phyloP scores from a whole-genome alignment of 169 alveolate species.

The Theileria parva region DNA sequence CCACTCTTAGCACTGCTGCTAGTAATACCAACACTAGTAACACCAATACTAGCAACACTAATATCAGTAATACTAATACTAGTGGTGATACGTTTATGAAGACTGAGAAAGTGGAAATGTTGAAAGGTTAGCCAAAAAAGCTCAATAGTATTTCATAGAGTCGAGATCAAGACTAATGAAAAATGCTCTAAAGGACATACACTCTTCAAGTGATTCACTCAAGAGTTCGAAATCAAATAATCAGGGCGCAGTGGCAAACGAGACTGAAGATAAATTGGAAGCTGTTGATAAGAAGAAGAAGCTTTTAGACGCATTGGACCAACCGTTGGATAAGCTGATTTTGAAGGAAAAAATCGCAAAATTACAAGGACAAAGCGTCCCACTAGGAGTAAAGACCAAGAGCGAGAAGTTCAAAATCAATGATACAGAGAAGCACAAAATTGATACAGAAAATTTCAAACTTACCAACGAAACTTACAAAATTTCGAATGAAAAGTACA shows the following conservation, averaged over 20 bases:
- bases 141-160: neutral
- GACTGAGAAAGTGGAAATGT: neutral
- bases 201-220: neutral
- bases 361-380: conserved; percentile 45
- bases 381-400: conserved; percentile 46
- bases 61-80: no score
- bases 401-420: conserved; percentile 36
- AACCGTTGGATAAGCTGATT: conserved; percentile 55
- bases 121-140: neutral
- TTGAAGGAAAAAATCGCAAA: conserved; percentile 52
- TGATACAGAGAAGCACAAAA: neutral
- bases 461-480: neutral
- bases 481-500: neutral
- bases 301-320: conserved; percentile 52
- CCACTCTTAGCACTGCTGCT: neutral
- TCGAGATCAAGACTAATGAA: conserved; percentile 2
- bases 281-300: neutral
- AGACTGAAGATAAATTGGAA: neutral
- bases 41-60: no score
- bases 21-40: neutral
- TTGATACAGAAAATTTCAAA: no score
- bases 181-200: conserved; percentile 5
- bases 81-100: neutral
- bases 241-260: neutral
- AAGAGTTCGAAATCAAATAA: neutral